A percentile compares a stretch with the other conserved stretches of the same genome.
phyloP scores from a whole-genome alignment of 768 basidiomycete genomes.

The Mycena pura region DNA sequence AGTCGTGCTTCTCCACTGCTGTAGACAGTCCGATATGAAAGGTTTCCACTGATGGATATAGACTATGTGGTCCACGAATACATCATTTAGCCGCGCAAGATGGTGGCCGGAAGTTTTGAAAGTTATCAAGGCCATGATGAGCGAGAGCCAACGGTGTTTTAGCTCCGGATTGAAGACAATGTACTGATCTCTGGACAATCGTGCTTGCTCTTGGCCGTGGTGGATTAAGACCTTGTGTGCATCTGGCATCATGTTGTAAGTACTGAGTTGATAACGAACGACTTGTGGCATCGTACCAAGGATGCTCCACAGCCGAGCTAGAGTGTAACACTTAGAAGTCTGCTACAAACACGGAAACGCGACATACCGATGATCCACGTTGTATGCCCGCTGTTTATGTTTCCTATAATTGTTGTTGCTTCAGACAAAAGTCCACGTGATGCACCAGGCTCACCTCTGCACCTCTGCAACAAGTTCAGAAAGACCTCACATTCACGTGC shows the following conservation, averaged over 20 bases:
- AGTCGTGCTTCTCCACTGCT: constrained; percentile 55
- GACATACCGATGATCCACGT: constrained; percentile 49
- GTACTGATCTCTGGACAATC: constrained; percentile 58
- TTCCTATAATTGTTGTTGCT: constrained; percentile 24
- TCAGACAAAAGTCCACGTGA: not conserved
- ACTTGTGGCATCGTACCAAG: constrained; percentile 44
- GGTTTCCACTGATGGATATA: constrained; percentile 58
- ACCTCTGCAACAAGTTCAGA: constrained; percentile 50
- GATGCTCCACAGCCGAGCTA: constrained; percentile 56
- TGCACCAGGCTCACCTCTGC: constrained; percentile 38
- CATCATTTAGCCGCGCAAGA: constrained; percentile 46
- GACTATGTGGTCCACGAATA: constrained; percentile 63
- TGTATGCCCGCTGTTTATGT: constrained; percentile 48
- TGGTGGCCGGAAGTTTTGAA: constrained; percentile 54
- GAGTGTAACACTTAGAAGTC: not conserved
- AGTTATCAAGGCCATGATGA: constrained; percentile 45
- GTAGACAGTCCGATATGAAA: constrained; percentile 49
- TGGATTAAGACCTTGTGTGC: constrained; percentile 58
- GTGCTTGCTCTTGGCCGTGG: constrained; percentile 60
- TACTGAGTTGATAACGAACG: not conserved
- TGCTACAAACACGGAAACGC: not conserved
- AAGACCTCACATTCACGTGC: constrained; percentile 53
- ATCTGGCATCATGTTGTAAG: constrained; percentile 37
- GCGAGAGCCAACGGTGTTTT: constrained; percentile 43
- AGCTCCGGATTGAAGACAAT: constrained; percentile 46